Percentiles rank a stretch among this genome's conserved stretches.
phyloP scores from a whole-genome alignment of 2,329 filamentous ascomycete species.

The Diaporthe helianthi region DNA sequence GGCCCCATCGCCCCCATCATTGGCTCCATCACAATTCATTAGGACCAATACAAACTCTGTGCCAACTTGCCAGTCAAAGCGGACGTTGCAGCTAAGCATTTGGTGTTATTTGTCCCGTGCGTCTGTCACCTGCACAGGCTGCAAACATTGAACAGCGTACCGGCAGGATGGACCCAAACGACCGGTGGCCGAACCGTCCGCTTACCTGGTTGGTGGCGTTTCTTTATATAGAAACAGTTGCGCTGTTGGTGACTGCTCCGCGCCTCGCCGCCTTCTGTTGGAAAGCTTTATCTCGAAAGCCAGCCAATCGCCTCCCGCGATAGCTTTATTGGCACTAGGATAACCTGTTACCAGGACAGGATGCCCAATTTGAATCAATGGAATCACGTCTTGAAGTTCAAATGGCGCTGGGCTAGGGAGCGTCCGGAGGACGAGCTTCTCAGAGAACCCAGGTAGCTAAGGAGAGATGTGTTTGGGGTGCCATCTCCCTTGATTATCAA shows the following conservation, averaged over 20 bases:
- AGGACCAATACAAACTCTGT: background rate
- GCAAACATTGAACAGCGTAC: too few relatives aligned
- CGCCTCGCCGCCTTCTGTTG: background rate
- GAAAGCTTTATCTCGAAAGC: too few relatives aligned
- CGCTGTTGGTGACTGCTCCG: background rate
- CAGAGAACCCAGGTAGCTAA: constrained; percentile 39
- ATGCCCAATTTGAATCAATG: too few relatives aligned
- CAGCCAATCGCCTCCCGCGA: too few relatives aligned
- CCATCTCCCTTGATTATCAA: constrained; percentile 17
- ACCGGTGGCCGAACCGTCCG: background rate
- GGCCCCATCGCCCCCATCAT: background rate
- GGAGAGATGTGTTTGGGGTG: constrained; percentile 41
- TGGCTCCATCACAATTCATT: too few relatives aligned
- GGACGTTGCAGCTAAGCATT: constrained; percentile 19
- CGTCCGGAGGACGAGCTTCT: constrained; percentile 44
- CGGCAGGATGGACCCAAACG: constrained; percentile 18
- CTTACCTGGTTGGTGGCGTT: background rate
- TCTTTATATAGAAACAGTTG: constrained; percentile 16
- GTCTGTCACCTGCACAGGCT: constrained; percentile 7
- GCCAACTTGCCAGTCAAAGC: background rate
- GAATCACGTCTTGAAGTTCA: too few relatives aligned
- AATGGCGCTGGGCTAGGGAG: too few relatives aligned
- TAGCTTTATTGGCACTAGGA: too few relatives aligned
- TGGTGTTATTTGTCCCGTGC: constrained; percentile 3
- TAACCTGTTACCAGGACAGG: too few relatives aligned